Conservation (phyloP, 2,329 filamentous ascomycete genomes). For the Colletotrichum melonis region DNA sequence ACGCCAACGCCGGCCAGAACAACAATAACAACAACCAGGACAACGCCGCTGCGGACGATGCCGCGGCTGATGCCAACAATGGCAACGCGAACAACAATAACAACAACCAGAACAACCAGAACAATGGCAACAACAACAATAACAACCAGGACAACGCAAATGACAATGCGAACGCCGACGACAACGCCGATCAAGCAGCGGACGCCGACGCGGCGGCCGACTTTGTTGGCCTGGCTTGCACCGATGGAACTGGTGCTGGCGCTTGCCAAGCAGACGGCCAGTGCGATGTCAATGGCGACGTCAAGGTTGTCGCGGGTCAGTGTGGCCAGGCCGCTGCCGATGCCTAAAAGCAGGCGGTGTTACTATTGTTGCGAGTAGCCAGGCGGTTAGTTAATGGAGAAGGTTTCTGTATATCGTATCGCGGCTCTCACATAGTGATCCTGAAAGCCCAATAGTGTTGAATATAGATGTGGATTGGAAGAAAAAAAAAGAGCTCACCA, state of each 20-base stretch:
- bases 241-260: constrained; percentile 22
- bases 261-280: constrained; percentile 24
- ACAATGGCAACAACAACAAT: not conserved
- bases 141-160: not conserved
- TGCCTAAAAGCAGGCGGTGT: not conserved
- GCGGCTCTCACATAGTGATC: not conserved
- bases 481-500: no score
- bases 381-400: not conserved
- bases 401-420: not conserved
- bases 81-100: not conserved
- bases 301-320: constrained; percentile 18
- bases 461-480: not conserved
- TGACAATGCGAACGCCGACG: not conserved
- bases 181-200: not conserved
- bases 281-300: constrained; percentile 21
- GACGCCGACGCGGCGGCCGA: constrained; percentile 16
- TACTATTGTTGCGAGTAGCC: not conserved
- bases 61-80: not conserved
- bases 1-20: not conserved
- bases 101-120: not conserved
- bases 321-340: constrained; percentile 16
- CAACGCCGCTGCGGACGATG: not conserved
- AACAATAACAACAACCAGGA: not conserved
- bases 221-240: constrained; percentile 25
- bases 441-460: no score